These are phyloP conservation scores for Chrysanthemum seticuspe DNA, from an alignment of 129 eudicot genomes.

Conservation along the genomic window DNA sequence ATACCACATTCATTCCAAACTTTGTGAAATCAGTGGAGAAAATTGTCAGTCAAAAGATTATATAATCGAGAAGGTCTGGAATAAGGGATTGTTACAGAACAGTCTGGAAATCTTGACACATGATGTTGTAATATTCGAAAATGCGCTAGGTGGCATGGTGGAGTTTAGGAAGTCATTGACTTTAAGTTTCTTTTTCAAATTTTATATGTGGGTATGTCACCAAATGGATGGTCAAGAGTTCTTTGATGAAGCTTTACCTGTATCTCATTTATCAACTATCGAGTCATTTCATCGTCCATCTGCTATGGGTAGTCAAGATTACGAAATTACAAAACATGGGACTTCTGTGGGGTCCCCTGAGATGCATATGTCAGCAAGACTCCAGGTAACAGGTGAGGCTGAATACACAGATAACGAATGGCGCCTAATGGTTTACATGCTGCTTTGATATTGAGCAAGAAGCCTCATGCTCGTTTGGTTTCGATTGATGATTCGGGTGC, in stretches of 20 bases:
- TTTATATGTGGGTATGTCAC: constrained; percentile 81
- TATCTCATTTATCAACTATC: constrained; percentile 73
- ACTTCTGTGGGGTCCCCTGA: constrained; percentile 90
- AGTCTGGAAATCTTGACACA: constrained; percentile 56
- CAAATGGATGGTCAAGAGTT: constrained; percentile 70
- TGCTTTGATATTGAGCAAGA: constrained; percentile 71
- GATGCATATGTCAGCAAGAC: constrained; percentile 79
- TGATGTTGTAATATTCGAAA: constrained; percentile 65
- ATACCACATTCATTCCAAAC: constrained; percentile 33
- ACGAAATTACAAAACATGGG: constrained; percentile 66
- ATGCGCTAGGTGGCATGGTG: constrained; percentile 99
- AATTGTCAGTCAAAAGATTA: constrained; percentile 46
- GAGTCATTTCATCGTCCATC: constrained; percentile 60
- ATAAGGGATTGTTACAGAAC: constrained; percentile 59
- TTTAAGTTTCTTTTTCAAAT: constrained; percentile 87
- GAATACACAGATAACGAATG: constrained; percentile 93
- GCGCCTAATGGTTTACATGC: constrained; percentile 88
- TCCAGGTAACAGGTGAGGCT: constrained; percentile 97
- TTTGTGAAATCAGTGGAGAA: constrained; percentile 45
- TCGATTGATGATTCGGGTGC: constrained; percentile 81
- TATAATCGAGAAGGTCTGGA: constrained; percentile 75
- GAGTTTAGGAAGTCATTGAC: constrained; percentile 86
- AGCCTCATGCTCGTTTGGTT: constrained; percentile 92
- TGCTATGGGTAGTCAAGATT: constrained; percentile 73
- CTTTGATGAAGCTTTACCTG: constrained; percentile 51